Evolutionary conservation across 257 asterid species (phyloP).

Genomic region (Lavandula angustifolia): DNA sequence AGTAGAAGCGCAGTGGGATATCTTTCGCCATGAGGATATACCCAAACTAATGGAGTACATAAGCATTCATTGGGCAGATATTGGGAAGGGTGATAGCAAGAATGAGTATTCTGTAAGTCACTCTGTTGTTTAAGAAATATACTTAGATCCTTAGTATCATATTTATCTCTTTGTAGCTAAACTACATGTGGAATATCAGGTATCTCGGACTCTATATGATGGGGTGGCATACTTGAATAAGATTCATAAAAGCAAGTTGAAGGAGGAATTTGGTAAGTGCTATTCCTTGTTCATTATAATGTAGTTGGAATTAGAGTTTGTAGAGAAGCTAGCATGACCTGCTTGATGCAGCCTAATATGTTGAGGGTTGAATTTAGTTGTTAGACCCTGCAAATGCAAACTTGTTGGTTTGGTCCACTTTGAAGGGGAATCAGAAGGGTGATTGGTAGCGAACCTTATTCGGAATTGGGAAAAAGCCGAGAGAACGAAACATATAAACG

Average conservation of each 20-base stretch:
- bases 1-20: constrained; percentile 90
- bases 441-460: not conserved
- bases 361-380: constrained; percentile 9
- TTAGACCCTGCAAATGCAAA: not conserved
- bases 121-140: constrained; percentile 28
- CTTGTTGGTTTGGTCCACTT: not conserved
- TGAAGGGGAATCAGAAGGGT: not conserved
- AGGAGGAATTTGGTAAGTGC: constrained; percentile 82
- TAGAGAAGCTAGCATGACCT: constrained; percentile 19
- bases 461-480: too few species aligned
- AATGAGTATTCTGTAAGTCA: constrained; percentile 49
- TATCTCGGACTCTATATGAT: constrained; percentile 61
- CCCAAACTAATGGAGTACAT: constrained; percentile 70
- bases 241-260: constrained; percentile 74
- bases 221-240: constrained; percentile 63
- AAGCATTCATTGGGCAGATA: constrained; percentile 54
- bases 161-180: constrained; percentile 36
- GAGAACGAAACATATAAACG: too few species aligned
- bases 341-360: not conserved
- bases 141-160: constrained; percentile 21
- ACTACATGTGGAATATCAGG: constrained; percentile 48
- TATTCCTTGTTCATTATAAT: constrained; percentile 1
- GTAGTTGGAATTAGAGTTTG: constrained; percentile 13
- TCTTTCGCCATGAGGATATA: constrained; percentile 80
- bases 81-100: constrained; percentile 40